phyloP scores from a whole-genome alignment of 2,329 filamentous ascomycete species.

The Alternaria burnsii region DNA sequence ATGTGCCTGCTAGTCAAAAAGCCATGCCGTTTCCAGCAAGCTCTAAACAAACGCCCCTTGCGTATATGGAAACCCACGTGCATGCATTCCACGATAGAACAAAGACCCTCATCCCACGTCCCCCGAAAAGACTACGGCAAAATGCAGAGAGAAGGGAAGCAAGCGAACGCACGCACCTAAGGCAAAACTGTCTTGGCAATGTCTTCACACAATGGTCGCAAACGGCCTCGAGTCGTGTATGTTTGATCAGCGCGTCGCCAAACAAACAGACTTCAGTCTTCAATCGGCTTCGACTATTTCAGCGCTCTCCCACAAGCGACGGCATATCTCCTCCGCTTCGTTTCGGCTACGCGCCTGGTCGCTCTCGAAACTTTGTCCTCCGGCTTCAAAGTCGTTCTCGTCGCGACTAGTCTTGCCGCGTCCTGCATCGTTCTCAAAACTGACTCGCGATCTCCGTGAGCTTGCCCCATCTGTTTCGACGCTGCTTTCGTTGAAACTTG shows the following conservation, averaged over 20 bases:
- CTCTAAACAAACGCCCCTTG: constrained; percentile 7
- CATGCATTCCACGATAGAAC: not conserved
- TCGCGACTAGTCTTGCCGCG: constrained; percentile 26
- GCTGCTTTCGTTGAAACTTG: constrained; percentile 40
- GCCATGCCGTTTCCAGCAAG: constrained; percentile 1
- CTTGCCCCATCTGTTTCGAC: constrained; percentile 39
- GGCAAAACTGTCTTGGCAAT: constrained; percentile 3
- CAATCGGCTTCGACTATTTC: constrained; percentile 50
- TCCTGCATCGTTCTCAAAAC: constrained; percentile 36
- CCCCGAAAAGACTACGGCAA: not conserved
- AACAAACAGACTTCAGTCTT: constrained; percentile 16
- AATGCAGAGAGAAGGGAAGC: constrained; percentile 4
- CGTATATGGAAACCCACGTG: constrained; percentile 3
- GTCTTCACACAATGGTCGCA: constrained; percentile 11
- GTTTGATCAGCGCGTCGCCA: constrained; percentile 11
- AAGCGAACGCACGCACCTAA: constrained; percentile 14
- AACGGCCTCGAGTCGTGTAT: constrained; percentile 6
- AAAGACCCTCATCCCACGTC: not conserved
- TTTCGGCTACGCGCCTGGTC: constrained; percentile 37
- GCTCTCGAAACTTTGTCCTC: constrained; percentile 42
- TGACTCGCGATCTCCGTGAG: constrained; percentile 39
- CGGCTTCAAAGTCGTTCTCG: constrained; percentile 33
- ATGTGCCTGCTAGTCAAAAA: not conserved
- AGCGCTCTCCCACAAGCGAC: constrained; percentile 52
- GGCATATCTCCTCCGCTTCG: constrained; percentile 52